Evolutionary conservation across 805 yeast species (phyloP).

Genomic region (Candida jianshihensis): DNA sequence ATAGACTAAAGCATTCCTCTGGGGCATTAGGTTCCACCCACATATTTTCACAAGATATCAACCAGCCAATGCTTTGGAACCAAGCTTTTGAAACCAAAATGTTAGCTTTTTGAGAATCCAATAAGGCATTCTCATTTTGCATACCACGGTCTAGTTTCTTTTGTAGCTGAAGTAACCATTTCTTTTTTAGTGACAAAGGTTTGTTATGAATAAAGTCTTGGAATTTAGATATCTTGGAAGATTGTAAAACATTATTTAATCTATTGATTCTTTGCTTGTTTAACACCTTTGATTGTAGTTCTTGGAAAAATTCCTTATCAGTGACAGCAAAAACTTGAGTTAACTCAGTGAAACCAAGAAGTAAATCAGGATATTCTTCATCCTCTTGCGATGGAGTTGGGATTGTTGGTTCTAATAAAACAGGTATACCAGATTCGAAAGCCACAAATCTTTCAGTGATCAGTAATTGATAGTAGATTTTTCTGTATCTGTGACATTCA

Average conservation of each 20-base stretch:
- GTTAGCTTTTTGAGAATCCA: constrained; percentile 19
- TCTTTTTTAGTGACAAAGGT: constrained; percentile 13
- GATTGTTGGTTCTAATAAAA: constrained; percentile 16
- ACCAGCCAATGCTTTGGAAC: constrained; percentile 20
- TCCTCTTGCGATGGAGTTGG: constrained; percentile 18
- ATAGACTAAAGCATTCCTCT: constrained; percentile 14
- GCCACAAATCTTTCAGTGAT: constrained; percentile 19
- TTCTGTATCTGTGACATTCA: constrained; percentile 16
- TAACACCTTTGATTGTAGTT: constrained; percentile 14
- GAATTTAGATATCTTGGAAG: constrained; percentile 6
- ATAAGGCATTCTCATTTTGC: constrained; percentile 6
- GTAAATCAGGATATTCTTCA: constrained; percentile 19
- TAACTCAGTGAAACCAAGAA: constrained; percentile 18
- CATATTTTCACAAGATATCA: constrained; percentile 17
- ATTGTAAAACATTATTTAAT: constrained; percentile 3
- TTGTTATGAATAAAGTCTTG: constrained; percentile 14
- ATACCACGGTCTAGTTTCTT: constrained; percentile 12
- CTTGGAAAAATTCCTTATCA: constrained; percentile 17
- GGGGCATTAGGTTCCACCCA: constrained; percentile 8
- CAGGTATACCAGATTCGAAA: constrained; percentile 17
- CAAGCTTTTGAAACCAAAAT: constrained; percentile 18
- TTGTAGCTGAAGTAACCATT: constrained; percentile 17
- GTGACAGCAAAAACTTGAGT: constrained; percentile 18
- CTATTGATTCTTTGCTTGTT: constrained; percentile 2
- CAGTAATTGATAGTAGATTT: constrained; percentile 17